Conservation (phyloP, 2,329 filamentous ascomycete genomes). For the Colletotrichum theobromicola region DNA sequence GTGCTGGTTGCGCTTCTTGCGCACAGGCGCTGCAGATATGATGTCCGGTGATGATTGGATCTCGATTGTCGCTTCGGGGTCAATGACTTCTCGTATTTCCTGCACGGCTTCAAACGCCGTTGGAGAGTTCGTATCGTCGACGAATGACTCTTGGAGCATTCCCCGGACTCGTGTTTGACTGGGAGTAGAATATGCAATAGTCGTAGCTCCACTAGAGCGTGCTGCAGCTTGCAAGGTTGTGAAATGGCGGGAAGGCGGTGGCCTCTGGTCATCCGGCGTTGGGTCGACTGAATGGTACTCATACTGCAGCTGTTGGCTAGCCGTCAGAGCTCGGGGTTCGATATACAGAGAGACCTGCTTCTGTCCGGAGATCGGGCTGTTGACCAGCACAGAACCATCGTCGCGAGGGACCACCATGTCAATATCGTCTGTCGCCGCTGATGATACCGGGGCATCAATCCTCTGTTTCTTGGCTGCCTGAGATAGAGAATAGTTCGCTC, state of each 20-base stretch:
- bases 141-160: background rate
- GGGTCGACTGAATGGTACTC: slow-evolving; percentile 36
- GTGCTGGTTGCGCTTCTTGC: slow-evolving; percentile 1
- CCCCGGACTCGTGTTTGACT: slow-evolving; percentile 26
- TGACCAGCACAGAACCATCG: background rate
- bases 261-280: slow-evolving; percentile 21
- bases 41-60: slow-evolving; percentile 25
- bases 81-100: background rate
- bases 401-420: slow-evolving; percentile 24
- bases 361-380: slow-evolving; percentile 9
- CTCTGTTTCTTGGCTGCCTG: background rate
- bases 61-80: background rate
- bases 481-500: background rate
- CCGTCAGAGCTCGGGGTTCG: slow-evolving; percentile 35
- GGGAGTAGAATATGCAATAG: slow-evolving; percentile 40
- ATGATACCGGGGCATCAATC: background rate
- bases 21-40: slow-evolving; percentile 17
- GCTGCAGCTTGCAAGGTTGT: slow-evolving; percentile 1
- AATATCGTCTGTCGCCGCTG: slow-evolving; percentile 20
- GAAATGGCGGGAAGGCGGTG: slow-evolving; percentile 9
- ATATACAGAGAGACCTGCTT: slow-evolving; percentile 34
- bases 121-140: background rate
- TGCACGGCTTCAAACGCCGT: background rate
- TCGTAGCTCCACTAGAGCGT: slow-evolving; percentile 34
- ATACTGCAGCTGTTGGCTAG: slow-evolving; percentile 43